Evolutionary conservation across 2,329 filamentous ascomycete genomes (phyloP).

Genomic region (Ophiostoma sp.): DNA sequence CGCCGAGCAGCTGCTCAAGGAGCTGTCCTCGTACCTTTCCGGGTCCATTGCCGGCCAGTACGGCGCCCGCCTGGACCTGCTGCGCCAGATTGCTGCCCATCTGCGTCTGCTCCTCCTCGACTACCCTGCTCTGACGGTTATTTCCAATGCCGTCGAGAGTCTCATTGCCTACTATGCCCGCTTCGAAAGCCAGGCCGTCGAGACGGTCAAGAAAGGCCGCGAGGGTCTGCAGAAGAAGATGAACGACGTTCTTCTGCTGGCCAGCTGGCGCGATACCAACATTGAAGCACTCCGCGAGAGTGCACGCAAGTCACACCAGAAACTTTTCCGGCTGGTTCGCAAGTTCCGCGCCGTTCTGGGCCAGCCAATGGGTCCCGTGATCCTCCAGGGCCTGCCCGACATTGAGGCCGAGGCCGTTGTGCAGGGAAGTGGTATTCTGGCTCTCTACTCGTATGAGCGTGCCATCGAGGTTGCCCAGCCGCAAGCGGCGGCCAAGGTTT

Average conservation of each 20-base stretch:
- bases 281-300: constrained; percentile 87
- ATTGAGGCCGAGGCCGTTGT: constrained; percentile 35
- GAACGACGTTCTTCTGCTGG: constrained; percentile 87
- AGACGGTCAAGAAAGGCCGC: constrained; percentile 67
- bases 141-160: constrained; percentile 69
- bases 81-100: constrained; percentile 66
- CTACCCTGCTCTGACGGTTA: constrained; percentile 55
- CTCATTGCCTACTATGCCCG: constrained; percentile 74
- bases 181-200: constrained; percentile 66
- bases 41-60: constrained; percentile 82
- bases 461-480: constrained; percentile 15
- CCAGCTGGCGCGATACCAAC: constrained; percentile 98
- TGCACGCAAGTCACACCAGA: constrained; percentile 84
- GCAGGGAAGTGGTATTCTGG: constrained; percentile 25
- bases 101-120: constrained; percentile 62
- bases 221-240: constrained; percentile 82
- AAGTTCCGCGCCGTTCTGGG: constrained; percentile 83
- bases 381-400: constrained; percentile 61
- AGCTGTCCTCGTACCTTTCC: constrained; percentile 75
- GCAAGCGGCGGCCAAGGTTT: constrained; percentile 37
- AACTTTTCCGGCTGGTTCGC: constrained; percentile 84
- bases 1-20: constrained; percentile 68
- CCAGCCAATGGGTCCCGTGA: constrained; percentile 69
- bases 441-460: neutral
- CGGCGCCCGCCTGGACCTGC: constrained; percentile 66